These are phyloP conservation scores for Pseudogymnoascus sp. DNA, from an alignment of 2,329 filamentous ascomycete genomes.

Conservation along the genomic window DNA sequence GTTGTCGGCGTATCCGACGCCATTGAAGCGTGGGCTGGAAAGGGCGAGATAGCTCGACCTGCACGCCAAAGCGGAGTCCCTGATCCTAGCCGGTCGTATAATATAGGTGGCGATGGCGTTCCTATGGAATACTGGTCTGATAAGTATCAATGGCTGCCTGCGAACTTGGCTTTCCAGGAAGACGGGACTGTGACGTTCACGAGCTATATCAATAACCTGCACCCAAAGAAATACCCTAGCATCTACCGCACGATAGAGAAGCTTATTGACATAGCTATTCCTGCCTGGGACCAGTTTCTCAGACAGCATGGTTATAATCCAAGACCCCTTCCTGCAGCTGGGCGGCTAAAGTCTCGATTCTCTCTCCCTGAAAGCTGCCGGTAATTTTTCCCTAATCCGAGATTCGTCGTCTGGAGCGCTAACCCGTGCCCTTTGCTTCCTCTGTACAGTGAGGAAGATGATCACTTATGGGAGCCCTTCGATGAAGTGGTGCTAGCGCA, in stretches of 20 bases:
- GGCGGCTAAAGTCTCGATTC: constrained; percentile 1
- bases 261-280: constrained; percentile 28
- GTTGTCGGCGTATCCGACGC: constrained; percentile 21
- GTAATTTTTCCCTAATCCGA: background rate
- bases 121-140: constrained; percentile 25
- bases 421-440: background rate
- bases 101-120: no score
- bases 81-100: no score
- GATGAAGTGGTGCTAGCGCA: background rate
- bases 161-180: constrained; percentile 29
- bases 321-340: no score
- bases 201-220: constrained; percentile 39
- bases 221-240: constrained; percentile 29
- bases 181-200: constrained; percentile 25
- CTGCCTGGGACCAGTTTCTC: constrained; percentile 30
- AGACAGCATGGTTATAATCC: background rate
- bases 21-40: constrained; percentile 25
- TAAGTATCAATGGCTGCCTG: constrained; percentile 38
- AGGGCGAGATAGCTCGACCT: constrained; percentile 20
- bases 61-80: background rate
- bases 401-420: background rate
- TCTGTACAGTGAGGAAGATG: constrained; percentile 1
- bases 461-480: constrained; percentile 5
- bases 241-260: constrained; percentile 34
- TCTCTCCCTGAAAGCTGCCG: background rate